Base-by-base conservation (phyloP, 306 rosid species). In the Prosopis cineraria region DNA sequence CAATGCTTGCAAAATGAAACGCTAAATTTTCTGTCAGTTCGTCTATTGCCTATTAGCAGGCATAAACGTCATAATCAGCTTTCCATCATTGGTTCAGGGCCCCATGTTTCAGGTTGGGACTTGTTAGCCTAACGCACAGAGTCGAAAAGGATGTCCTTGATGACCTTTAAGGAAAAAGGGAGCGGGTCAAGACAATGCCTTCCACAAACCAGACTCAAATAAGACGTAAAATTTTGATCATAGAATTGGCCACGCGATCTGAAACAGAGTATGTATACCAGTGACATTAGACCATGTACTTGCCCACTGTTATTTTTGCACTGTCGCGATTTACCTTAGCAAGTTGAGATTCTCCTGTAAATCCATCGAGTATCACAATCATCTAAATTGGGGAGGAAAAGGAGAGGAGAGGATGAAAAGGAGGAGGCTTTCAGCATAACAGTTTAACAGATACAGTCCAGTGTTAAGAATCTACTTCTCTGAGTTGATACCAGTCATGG, bases 221-320 rank as follows among this genome's bases (percentile, higher is more conserved):
- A 25, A 40, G 44, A n/a, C n/a, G 34, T 41, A 68, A n/a, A 55
- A 63, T 27, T 76, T 25, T 45, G 5, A 45, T 40, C 63, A 48
- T 50, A 75, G 36, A 68, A 68, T 71, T 70, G 41, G 66, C 80
- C 53, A 6, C 16, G 25, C 79, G 30, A 33, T 27, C 14, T 67
- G 71, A 58, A 71, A 69, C 29, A 43, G 16, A 44, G 52, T 19
- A 27, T 24, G 10, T 24, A 33, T 39, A 24, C 99, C 99, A 90
- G 98, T 69, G 99, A 96, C 98, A 96, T 93, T 45, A 93, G 84
- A 77, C 98, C 97, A 71, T 93, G 98, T 74, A 93, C 96, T 81
- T 96, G 99, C 86, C 99, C 75, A 91, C 99, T 0, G 99, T 89
- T 85, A 96, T 96, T 86, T 91, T 96, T 43, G 97, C 89, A 82